Evolutionary conservation across 208 protist genomes (phyloP).

Genomic region (Trypanosomatidae sp.): DNA sequence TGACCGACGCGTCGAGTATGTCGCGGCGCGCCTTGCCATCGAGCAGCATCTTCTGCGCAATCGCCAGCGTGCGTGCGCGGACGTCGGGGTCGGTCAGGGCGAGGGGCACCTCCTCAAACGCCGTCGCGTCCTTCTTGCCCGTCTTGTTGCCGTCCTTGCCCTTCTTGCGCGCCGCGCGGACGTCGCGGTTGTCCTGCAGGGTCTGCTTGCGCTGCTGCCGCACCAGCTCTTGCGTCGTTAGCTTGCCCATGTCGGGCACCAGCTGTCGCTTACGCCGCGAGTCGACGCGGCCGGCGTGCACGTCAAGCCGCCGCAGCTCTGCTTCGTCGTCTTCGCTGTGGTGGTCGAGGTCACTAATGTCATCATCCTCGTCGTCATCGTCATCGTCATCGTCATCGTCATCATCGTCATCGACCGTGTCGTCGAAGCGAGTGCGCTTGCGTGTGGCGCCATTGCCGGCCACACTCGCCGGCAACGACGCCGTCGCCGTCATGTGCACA

Average conservation of each 20-base stretch:
- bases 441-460: conserved; percentile 4
- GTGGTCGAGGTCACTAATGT: conserved; percentile 11
- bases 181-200: conserved; percentile 62
- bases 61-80: conserved; percentile 74
- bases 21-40: conserved; percentile 67
- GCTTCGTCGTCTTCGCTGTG: conserved; percentile 24
- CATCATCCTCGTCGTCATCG: conserved; percentile 10
- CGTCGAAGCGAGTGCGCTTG: conserved; percentile 37
- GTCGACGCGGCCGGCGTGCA: conserved; percentile 52
- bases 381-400: conserved; percentile 30
- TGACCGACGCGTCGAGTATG: conserved; percentile 81
- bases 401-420: conserved; percentile 16
- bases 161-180: conserved; percentile 45
- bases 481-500: conserved; percentile 36
- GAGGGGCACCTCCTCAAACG: conserved; percentile 82
- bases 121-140: conserved; percentile 37
- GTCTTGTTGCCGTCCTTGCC: conserved; percentile 42
- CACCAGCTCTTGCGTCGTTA: conserved; percentile 72
- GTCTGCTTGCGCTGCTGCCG: conserved; percentile 74
- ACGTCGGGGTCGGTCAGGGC: conserved; percentile 76
- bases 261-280: conserved; percentile 55
- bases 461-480: conserved; percentile 7
- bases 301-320: conserved; percentile 32
- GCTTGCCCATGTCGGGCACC: conserved; percentile 50
- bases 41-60: conserved; percentile 80